Evolutionary conservation across 345 rosid genomes (phyloP).

Genomic region (Euclidium syriacum): DNA sequence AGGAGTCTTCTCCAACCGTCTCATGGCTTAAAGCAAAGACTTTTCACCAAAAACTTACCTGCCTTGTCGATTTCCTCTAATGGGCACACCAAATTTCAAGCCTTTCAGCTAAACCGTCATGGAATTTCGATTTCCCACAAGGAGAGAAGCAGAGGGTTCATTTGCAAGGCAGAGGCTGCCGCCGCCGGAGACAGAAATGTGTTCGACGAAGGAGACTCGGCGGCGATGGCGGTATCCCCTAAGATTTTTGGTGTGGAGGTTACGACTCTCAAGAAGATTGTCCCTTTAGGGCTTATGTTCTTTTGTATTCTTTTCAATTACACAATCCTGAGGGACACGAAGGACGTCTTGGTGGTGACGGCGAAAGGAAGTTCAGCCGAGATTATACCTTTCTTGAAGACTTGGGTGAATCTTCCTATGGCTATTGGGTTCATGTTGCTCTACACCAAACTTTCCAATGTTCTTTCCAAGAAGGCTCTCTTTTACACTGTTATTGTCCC

Average conservation of each 20-base stretch:
- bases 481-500: constrained; percentile 85
- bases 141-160: constrained; percentile 45
- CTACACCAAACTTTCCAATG: constrained; percentile 72
- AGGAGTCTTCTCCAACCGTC: constrained; percentile 49
- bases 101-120: constrained; percentile 41
- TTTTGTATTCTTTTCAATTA: constrained; percentile 92
- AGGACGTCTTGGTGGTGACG: constrained; percentile 95
- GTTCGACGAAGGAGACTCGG: constrained; percentile 36
- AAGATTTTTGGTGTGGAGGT: constrained; percentile 69
- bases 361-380: constrained; percentile 96
- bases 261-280: constrained; percentile 68
- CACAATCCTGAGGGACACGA: constrained; percentile 95
- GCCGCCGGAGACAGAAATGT: constrained; percentile 58
- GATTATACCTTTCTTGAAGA: constrained; percentile 92
- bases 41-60: constrained; percentile 45
- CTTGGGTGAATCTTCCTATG: constrained; percentile 99
- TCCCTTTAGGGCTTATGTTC: constrained; percentile 93
- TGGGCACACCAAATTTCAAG: constrained; percentile 34
- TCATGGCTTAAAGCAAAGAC: constrained; percentile 62
- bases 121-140: constrained; percentile 36
- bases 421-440: constrained; percentile 94
- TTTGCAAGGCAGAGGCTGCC: constrained; percentile 86
- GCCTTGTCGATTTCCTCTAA: constrained; percentile 59
- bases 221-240: constrained; percentile 32
- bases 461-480: constrained; percentile 77